These are phyloP conservation scores for Bipolaris gigantea DNA, from an alignment of 2,329 filamentous ascomycete species.

Conservation along the genomic window DNA sequence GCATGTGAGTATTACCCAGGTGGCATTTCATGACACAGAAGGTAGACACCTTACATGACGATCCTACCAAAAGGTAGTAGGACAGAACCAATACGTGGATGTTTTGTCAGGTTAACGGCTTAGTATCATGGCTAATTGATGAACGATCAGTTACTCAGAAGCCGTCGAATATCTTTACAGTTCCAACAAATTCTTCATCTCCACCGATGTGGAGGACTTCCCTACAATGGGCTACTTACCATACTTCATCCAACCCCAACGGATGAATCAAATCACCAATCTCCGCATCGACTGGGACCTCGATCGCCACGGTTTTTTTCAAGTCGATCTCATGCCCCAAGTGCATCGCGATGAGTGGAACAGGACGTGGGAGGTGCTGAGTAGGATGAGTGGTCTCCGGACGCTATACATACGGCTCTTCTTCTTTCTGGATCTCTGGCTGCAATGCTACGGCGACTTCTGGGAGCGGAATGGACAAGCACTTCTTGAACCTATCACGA, in stretches of 20 bases:
- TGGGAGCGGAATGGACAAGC: slow-evolving; percentile 18
- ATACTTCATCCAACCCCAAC: slow-evolving; percentile 23
- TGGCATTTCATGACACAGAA: background rate
- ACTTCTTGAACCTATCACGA: slow-evolving; percentile 17
- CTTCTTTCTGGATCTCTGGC: slow-evolving; percentile 6
- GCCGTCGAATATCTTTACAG: slow-evolving; percentile 26
- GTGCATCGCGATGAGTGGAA: slow-evolving; percentile 14
- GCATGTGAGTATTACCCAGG: slow-evolving; percentile 19
- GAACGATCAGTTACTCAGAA: slow-evolving; percentile 25
- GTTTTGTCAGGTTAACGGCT: too few species aligned
- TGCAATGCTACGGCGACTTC: slow-evolving; percentile 9
- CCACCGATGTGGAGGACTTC: slow-evolving; percentile 14
- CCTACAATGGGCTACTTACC: slow-evolving; percentile 21
- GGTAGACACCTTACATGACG: background rate
- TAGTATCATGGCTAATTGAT: slow-evolving; percentile 1
- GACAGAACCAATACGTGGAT: background rate
- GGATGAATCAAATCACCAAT: slow-evolving; percentile 20
- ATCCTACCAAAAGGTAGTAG: background rate
- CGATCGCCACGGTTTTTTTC: slow-evolving; percentile 12
- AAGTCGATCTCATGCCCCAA: slow-evolving; percentile 1
- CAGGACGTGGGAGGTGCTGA: slow-evolving; percentile 20
- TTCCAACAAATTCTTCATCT: slow-evolving; percentile 22
- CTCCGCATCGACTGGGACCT: slow-evolving; percentile 23
- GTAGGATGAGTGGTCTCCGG: slow-evolving; percentile 21
- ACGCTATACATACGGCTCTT: slow-evolving; percentile 17